Conservation (phyloP, 129 eudicot species). For the Helianthus tuberosus region DNA sequence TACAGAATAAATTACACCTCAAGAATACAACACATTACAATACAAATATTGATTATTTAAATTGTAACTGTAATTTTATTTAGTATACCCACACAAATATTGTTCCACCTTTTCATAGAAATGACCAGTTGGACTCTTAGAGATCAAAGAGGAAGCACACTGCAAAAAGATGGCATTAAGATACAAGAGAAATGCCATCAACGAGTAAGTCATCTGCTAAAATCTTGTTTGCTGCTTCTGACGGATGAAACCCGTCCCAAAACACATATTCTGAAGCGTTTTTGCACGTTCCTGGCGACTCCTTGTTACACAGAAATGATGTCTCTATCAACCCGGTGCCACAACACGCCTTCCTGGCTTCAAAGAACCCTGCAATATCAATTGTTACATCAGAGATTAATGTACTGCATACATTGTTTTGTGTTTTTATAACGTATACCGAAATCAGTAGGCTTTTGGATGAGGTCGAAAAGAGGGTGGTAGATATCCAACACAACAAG, state of each 20-base stretch:
- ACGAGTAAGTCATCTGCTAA: constrained; percentile 64
- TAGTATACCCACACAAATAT: too few relatives aligned
- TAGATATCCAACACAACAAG: constrained; percentile 80
- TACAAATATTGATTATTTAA: not conserved
- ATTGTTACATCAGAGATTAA: not conserved
- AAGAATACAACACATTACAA: not conserved
- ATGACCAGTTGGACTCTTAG: not conserved
- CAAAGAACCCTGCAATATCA: constrained; percentile 67
- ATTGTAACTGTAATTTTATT: not conserved
- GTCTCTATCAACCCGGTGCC: constrained; percentile 90
- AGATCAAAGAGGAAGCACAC: constrained; percentile 7
- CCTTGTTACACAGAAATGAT: constrained; percentile 65
- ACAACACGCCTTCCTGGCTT: constrained; percentile 94
- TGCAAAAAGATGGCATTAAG: constrained; percentile 15
- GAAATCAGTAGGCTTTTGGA: constrained; percentile 61
- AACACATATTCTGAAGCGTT: constrained; percentile 86
- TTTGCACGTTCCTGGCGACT: constrained; percentile 78
- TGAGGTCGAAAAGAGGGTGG: constrained; percentile 69
- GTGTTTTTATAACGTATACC: constrained; percentile 50
- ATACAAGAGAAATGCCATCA: constrained; percentile 72
- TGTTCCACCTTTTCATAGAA: not conserved
- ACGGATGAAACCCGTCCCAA: constrained; percentile 94
- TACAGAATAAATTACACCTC: not conserved
- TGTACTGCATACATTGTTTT: not conserved
- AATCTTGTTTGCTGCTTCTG: constrained; percentile 81